Percentiles rank a stretch among this genome's conserved stretches.
Conservation (phyloP, 2,329 filamentous ascomycete species). For the Chaetomiaceae sp. region DNA sequence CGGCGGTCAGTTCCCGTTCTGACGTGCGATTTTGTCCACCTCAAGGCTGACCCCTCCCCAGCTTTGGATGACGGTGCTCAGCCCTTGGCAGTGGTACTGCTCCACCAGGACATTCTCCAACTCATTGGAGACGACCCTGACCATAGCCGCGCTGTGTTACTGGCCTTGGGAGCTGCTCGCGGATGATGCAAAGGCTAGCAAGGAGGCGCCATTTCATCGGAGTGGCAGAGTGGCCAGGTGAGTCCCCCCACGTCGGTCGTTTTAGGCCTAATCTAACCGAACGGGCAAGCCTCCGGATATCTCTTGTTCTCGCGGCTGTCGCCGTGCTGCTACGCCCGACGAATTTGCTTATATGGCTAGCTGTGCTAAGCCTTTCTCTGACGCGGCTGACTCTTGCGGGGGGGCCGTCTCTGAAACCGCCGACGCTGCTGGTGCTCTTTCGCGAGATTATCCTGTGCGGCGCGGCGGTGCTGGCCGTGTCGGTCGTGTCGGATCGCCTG, state of each 20-base stretch:
- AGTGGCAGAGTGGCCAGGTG: slow-evolving; percentile 21
- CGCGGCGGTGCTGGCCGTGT: slow-evolving; percentile 57
- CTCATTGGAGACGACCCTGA: slow-evolving; percentile 85
- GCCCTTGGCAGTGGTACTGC: slow-evolving; percentile 96
- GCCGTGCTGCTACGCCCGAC: slow-evolving; percentile 87
- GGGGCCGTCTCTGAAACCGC: slow-evolving; percentile 43
- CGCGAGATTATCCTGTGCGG: slow-evolving; percentile 64
- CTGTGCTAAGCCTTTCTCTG: slow-evolving; percentile 53
- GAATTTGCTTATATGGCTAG: slow-evolving; percentile 79
- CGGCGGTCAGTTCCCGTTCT: slow-evolving; percentile 56
- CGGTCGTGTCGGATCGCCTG: slow-evolving; percentile 63
- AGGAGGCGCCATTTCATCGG: slow-evolving; percentile 36
- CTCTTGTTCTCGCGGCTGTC: slow-evolving; percentile 70
- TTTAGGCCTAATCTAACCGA: not conserved
- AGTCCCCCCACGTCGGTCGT: slow-evolving; percentile 23
- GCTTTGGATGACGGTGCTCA: slow-evolving; percentile 67
- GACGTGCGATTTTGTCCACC: not conserved
- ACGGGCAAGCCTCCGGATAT: slow-evolving; percentile 49
- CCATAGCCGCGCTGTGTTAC: slow-evolving; percentile 69
- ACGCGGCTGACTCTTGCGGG: slow-evolving; percentile 29
- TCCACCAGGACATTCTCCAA: slow-evolving; percentile 93
- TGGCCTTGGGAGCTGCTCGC: slow-evolving; percentile 82
- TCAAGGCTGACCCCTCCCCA: slow-evolving; percentile 32
- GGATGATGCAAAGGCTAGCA: slow-evolving; percentile 36
- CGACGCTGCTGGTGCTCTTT: slow-evolving; percentile 49